Conservation (phyloP, 257 asterid species). For the Fraxinus anomala region DNA sequence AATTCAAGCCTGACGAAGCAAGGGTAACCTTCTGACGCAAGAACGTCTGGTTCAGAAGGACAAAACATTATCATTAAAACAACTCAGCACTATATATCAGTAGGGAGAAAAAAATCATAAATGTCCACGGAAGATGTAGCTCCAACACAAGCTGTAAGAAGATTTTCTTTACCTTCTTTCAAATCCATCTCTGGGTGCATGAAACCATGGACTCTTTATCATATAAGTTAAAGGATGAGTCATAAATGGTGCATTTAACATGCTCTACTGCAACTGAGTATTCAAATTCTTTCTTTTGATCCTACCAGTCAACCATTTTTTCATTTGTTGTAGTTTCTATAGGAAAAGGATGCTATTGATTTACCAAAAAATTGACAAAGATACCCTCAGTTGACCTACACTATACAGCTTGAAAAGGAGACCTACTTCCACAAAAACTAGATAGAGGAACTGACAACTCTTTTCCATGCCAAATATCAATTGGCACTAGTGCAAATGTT, state of each 20-base stretch:
- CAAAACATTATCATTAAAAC: slow-evolving; percentile 4
- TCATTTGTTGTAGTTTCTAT: slow-evolving; percentile 2
- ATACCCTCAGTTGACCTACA: not conserved
- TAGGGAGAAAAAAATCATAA: slow-evolving; percentile 5
- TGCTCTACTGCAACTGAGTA: not conserved
- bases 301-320: not conserved
- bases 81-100: slow-evolving; percentile 1
- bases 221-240: not conserved
- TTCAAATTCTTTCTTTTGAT: not conserved
- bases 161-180: not conserved
- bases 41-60: slow-evolving; percentile 56
- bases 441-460: not conserved
- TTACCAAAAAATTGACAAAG: not conserved
- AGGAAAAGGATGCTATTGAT: not conserved
- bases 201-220: not conserved
- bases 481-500: not conserved
- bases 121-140: slow-evolving; percentile 11
- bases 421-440: not conserved
- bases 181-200: not conserved
- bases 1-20: slow-evolving; percentile 48
- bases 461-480: not conserved
- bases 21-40: slow-evolving; percentile 72
- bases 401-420: not conserved
- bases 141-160: not conserved
- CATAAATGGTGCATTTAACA: not conserved